Evolutionary conservation across 2,329 filamentous ascomycete species (phyloP).

Genomic region (Colletotrichum salicis): DNA sequence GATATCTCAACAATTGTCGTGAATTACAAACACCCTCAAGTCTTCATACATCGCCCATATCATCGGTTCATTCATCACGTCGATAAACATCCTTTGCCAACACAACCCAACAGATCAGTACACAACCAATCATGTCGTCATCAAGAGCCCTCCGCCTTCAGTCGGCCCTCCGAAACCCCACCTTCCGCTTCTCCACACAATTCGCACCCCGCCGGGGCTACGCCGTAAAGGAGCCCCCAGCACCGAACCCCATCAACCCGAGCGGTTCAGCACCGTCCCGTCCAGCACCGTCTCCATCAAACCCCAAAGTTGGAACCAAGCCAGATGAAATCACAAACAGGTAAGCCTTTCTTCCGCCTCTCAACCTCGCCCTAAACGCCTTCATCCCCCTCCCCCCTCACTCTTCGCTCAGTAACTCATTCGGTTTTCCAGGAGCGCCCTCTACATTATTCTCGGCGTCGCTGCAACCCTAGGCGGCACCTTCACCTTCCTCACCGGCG

Average conservation of each 20-base stretch:
- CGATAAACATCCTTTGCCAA: background rate
- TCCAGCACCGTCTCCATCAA: background rate
- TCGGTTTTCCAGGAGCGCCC: background rate
- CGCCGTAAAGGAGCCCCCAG: background rate
- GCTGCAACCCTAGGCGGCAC: background rate
- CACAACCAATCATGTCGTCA: background rate
- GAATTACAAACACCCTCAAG: too few relatives aligned
- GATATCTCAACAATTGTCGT: too few relatives aligned
- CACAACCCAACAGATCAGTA: background rate
- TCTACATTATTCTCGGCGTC: background rate
- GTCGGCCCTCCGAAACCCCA: background rate
- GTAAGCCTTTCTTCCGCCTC: too few relatives aligned
- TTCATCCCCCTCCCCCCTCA: too few relatives aligned
- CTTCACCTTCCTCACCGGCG: constrained; percentile 14
- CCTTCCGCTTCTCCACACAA: background rate
- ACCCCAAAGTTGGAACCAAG: background rate
- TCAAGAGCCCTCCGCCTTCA: background rate
- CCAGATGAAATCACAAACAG: constrained; percentile 9
- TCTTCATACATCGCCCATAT: too few relatives aligned
- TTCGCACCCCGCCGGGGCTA: background rate
- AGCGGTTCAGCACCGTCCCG: background rate
- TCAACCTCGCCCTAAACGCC: too few relatives aligned
- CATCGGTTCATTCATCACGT: too few relatives aligned
- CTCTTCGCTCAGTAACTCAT: too few relatives aligned
- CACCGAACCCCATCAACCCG: background rate